Conservation (phyloP, 176 grass and related monocot species). For the Aegilops sharonensis region DNA sequence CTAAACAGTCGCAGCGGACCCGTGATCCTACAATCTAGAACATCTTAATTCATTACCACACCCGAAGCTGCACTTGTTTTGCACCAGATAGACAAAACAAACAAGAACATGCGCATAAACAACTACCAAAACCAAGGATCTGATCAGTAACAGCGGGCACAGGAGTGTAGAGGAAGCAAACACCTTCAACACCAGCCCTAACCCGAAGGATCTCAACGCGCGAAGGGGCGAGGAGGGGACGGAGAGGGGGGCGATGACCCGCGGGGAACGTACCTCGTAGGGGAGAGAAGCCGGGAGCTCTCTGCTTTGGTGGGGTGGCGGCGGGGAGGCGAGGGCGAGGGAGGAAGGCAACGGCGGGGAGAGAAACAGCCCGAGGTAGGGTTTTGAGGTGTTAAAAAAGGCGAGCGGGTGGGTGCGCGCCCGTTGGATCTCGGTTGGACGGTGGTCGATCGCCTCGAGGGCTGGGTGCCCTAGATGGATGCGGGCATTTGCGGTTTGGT, state of each 20-base stretch:
- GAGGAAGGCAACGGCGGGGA: neutral
- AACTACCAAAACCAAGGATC: neutral
- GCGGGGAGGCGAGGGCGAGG: neutral
- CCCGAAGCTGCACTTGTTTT: too few relatives aligned
- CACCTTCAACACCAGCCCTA: neutral
- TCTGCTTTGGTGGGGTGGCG: neutral
- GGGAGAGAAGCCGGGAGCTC: neutral
- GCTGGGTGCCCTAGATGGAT: constrained; percentile 1
- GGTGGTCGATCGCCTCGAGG: neutral
- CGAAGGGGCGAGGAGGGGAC: neutral
- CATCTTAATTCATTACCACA: neutral
- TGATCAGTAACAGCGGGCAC: neutral
- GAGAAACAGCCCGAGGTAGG: neutral
- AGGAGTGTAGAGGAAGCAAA: neutral
- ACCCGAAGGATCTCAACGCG: neutral
- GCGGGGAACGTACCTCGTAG: neutral
- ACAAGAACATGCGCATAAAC: neutral
- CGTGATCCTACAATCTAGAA: neutral
- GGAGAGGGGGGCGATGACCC: neutral
- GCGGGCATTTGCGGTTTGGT: neutral
- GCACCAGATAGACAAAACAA: neutral
- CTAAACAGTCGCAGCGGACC: neutral
- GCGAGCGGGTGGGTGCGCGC: neutral
- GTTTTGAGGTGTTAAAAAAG: neutral
- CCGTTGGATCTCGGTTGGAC: constrained; percentile 11